phyloP scores from a whole-genome alignment of 495 filamentous ascomycete genomes.

The Achaetomiella virescens region DNA sequence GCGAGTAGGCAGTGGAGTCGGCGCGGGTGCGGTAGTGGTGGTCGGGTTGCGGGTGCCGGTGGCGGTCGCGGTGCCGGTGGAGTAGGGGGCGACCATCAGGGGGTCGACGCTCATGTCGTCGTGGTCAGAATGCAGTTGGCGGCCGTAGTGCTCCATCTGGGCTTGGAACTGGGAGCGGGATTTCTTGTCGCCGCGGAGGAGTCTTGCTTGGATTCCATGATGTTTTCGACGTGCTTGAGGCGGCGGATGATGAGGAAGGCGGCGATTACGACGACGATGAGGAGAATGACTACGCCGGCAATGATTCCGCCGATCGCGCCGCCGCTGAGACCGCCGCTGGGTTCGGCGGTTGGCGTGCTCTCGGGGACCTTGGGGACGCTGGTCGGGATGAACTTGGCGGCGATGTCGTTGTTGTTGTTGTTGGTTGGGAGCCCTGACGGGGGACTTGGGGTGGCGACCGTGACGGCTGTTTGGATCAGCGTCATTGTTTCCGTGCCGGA shows the following conservation, averaged over 20 bases:
- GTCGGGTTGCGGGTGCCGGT: conserved; percentile 11
- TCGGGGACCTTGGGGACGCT: conserved; percentile 32
- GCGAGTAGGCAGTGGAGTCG: conserved; percentile 14
- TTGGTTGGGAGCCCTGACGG: conserved; percentile 16
- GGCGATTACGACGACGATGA: conserved; percentile 32
- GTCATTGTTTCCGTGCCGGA: conserved; percentile 25
- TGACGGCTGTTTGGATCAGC: conserved; percentile 23
- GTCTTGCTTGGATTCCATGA: conserved; percentile 27
- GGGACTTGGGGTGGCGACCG: conserved; percentile 24
- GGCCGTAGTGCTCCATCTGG: conserved; percentile 23
- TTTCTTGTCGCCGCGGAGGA: conserved; percentile 22
- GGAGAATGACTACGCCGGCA: conserved; percentile 34
- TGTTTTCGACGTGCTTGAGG: conserved; percentile 29
- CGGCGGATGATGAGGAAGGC: conserved; percentile 36
- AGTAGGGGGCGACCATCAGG: conserved; percentile 14
- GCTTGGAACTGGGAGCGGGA: conserved; percentile 17
- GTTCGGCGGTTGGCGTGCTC: background rate
- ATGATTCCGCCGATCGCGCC: conserved; percentile 40
- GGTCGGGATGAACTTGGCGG: conserved; percentile 35
- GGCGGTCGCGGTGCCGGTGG: conserved; percentile 7
- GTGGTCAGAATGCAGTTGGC: conserved; percentile 13
- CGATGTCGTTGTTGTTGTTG: background rate
- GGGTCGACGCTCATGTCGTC: conserved; percentile 24
- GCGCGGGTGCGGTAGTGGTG: conserved; percentile 11
- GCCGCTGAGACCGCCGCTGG: conserved; percentile 25